Conservation (phyloP, 2,329 filamentous ascomycete species). For the Fulvia fulva region DNA sequence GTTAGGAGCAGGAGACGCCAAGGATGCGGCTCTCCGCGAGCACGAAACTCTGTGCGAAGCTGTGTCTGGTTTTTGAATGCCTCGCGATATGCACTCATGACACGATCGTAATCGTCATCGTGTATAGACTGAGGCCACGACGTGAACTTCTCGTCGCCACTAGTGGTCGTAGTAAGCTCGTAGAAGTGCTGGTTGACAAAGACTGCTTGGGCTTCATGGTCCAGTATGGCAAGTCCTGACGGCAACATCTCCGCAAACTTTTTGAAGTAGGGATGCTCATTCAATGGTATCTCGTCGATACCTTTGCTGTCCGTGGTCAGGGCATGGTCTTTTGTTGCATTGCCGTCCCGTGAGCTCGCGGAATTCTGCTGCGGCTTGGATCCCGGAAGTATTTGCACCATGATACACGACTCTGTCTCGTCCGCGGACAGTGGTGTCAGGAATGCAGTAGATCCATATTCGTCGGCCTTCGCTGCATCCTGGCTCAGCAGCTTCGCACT, state of each 20-base stretch:
- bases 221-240: slow-evolving; percentile 44
- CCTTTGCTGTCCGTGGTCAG: background rate
- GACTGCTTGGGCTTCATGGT: slow-evolving; percentile 42
- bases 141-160: slow-evolving; percentile 39
- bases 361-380: slow-evolving; percentile 12
- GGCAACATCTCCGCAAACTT: slow-evolving; percentile 45
- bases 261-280: slow-evolving; percentile 42
- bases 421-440: slow-evolving; percentile 23
- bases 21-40: slow-evolving; percentile 29
- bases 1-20: slow-evolving; percentile 44
- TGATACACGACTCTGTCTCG: slow-evolving; percentile 9
- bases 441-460: slow-evolving; percentile 19
- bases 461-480: background rate
- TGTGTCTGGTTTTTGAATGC: slow-evolving; percentile 39
- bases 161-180: slow-evolving; percentile 42
- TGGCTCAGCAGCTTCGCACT: slow-evolving; percentile 18
- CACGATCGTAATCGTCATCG: slow-evolving; percentile 41
- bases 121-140: slow-evolving; percentile 47
- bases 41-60: slow-evolving; percentile 43
- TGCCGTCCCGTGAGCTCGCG: background rate
- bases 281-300: slow-evolving; percentile 22
- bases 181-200: slow-evolving; percentile 48
- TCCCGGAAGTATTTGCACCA: slow-evolving; percentile 23
- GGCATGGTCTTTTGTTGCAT: background rate
- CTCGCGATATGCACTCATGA: slow-evolving; percentile 42